Evolutionary conservation across 345 rosid species (phyloP), one percentile per base, ranked within the genome.

Genomic region (Gossypium longicalyx): DNA sequence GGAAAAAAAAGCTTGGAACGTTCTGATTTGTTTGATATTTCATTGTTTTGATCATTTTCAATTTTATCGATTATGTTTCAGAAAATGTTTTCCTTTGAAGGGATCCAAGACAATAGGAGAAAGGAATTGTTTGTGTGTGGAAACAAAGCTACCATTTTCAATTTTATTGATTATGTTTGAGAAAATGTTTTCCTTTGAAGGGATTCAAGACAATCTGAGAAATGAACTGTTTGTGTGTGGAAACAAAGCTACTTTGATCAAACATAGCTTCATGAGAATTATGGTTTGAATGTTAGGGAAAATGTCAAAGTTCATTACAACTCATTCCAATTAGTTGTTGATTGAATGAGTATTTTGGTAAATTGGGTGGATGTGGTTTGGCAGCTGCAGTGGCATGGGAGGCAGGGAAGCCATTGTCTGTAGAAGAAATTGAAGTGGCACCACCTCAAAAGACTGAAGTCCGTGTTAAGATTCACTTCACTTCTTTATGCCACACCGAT

Each of bases 331-430:
- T 15, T 62, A 62, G 44, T 44, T 66, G 4, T 44, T 44, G 16
- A 43, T 44, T 43, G 1, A 12, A 44, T 4, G 19, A 9, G 15
- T 13, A 4, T 48, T 67, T 48, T 67, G 71, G 56, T 67, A 29
- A 38, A 17, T 23, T 45, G 3, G 17, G 54, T 57, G 11, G 48
- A 12, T 67, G 72, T 47, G 61, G 71, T 16, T 10, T 77, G 73
- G 78, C 45, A 93, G 97, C 97, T 53, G 97, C 94, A 8, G 93
- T 93, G 47, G 90, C 95, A 45, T 93, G 98, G 98, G 98, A 93
- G 78, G 89, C 98, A 0, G 97, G 89, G 78, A 93, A 91, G 87
- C 98, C 97, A 20, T 82, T 93, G 47, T 90, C 83, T 57, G 88
- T 93, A 15, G 92, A 93, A 77, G 90, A 91, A 78, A 89, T 91